Evolutionary conservation across 176 grass and related monocot genomes (phyloP).

Genomic region (Oryza glaberrima): DNA sequence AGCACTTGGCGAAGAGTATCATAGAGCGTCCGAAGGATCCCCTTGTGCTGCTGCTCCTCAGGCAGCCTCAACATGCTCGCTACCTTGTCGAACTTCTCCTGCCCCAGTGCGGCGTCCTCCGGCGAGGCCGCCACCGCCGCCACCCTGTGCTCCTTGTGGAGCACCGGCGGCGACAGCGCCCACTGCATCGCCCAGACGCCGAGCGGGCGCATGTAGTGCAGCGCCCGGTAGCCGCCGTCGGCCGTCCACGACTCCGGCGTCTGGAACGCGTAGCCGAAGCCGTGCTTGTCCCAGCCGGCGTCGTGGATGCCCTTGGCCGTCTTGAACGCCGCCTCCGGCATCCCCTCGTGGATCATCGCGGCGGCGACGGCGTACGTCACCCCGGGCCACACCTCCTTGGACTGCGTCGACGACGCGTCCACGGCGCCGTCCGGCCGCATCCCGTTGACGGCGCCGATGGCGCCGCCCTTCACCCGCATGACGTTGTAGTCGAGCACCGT

Average conservation of each 20-base stretch:
- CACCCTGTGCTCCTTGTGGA: conserved; percentile 42
- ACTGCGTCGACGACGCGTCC: conserved; percentile 62
- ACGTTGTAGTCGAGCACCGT: conserved; percentile 83
- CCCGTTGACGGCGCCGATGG: conserved; percentile 75
- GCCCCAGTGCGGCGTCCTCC: conserved; percentile 29
- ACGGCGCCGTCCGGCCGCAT: conserved; percentile 66
- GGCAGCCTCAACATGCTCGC: conserved; percentile 71
- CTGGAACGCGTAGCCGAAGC: conserved; percentile 83
- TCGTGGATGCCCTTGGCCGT: conserved; percentile 82
- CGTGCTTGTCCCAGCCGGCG: conserved; percentile 64
- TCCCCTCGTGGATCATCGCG: conserved; percentile 84
- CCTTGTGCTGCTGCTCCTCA: conserved; percentile 48
- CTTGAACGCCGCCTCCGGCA: conserved; percentile 68
- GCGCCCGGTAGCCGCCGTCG: conserved; percentile 63
- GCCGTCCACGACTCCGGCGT: conserved; percentile 85
- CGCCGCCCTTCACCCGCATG: conserved; percentile 60
- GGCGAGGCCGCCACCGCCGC: not conserved
- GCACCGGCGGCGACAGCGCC: conserved; percentile 66
- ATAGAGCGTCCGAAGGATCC: conserved; percentile 59
- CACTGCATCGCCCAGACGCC: conserved; percentile 89
- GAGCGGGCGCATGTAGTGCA: conserved; percentile 89
- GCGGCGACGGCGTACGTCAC: conserved; percentile 79
- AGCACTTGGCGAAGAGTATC: conserved; percentile 44
- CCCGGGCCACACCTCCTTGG: conserved; percentile 88
- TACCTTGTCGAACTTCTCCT: conserved; percentile 59